These are phyloP conservation scores for Macrolepiota fuliginosa DNA, from an alignment of 768 basidiomycete genomes.

Conservation along the genomic window DNA sequence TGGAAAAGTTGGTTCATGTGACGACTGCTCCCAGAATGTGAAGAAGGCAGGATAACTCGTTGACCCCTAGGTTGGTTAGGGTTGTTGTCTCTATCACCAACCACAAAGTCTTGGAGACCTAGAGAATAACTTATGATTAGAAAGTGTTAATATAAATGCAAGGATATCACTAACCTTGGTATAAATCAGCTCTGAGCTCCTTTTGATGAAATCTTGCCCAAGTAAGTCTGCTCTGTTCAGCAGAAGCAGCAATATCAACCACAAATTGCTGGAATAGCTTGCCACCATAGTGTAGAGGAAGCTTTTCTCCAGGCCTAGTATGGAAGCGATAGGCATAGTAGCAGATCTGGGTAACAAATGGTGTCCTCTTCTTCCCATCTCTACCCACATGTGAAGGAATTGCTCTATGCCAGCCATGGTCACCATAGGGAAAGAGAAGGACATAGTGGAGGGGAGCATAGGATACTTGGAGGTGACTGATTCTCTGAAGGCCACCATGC, in stretches of 20 bases:
- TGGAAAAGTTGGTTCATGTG: constrained; percentile 41
- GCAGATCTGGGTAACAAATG: constrained; percentile 21
- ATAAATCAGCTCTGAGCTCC: constrained; percentile 30
- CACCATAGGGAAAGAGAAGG: constrained; percentile 38
- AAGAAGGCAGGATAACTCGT: constrained; percentile 30
- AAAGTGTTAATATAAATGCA: too few species aligned
- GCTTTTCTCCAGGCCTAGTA: constrained; percentile 12
- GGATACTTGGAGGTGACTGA: constrained; percentile 30
- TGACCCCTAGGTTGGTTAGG: constrained; percentile 26
- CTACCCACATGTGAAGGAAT: constrained; percentile 26
- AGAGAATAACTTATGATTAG: too few species aligned
- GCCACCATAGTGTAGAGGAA: constrained; percentile 30
- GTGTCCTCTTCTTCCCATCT: constrained; percentile 25
- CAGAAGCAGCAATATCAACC: constrained; percentile 42
- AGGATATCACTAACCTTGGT: constrained; percentile 12
- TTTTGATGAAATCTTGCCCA: constrained; percentile 35
- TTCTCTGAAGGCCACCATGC: constrained; percentile 22
- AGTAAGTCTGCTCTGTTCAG: constrained; percentile 36
- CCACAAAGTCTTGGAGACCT: not conserved
- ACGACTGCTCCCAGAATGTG: constrained; percentile 26
- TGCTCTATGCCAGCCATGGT: constrained; percentile 42
- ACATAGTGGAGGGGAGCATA: constrained; percentile 43
- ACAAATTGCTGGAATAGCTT: constrained; percentile 43
- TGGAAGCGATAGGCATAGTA: constrained; percentile 5
- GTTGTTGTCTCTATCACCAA: constrained; percentile 22